Evolutionary conservation across 2,329 filamentous ascomycete species (phyloP).

Genomic region (Ophiostoma sp.): DNA sequence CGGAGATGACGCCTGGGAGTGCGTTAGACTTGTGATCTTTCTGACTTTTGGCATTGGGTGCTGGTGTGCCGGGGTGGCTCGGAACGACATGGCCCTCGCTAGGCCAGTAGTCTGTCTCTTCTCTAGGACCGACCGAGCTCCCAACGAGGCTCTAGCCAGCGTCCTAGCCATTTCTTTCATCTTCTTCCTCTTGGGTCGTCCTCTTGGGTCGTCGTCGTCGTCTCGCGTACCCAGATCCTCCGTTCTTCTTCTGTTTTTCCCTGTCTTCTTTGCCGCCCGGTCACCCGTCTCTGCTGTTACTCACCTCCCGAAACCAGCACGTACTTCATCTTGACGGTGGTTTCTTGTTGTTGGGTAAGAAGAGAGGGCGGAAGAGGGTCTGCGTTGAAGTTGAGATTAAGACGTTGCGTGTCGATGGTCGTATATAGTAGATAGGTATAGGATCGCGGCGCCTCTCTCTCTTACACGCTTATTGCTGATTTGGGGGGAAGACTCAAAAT

Average conservation of each 20-base stretch:
- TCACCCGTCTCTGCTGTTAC: neutral
- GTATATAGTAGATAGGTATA: neutral
- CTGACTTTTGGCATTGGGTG: too few species aligned
- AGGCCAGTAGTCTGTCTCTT: too few species aligned
- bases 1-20: constrained; percentile 27
- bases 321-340: constrained; percentile 28
- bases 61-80: too few species aligned
- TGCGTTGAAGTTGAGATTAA: neutral
- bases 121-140: too few species aligned
- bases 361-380: constrained; percentile 12
- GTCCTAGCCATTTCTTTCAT: neutral
- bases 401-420: neutral
- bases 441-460: constrained; percentile 14
- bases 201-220: too few species aligned
- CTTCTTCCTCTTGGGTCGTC: neutral
- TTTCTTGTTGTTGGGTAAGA: constrained; percentile 13
- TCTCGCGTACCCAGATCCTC: neutral
- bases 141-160: too few species aligned
- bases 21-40: neutral
- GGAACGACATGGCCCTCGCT: too few species aligned
- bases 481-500: constrained; percentile 7
- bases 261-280: neutral
- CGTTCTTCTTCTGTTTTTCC: neutral
- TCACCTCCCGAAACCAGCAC: constrained; percentile 29
- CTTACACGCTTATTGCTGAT: constrained; percentile 13